Evolutionary conservation across 768 basidiomycete species (phyloP), one percentile per base, ranked within the genome.

Genomic region (Russula earlei): DNA sequence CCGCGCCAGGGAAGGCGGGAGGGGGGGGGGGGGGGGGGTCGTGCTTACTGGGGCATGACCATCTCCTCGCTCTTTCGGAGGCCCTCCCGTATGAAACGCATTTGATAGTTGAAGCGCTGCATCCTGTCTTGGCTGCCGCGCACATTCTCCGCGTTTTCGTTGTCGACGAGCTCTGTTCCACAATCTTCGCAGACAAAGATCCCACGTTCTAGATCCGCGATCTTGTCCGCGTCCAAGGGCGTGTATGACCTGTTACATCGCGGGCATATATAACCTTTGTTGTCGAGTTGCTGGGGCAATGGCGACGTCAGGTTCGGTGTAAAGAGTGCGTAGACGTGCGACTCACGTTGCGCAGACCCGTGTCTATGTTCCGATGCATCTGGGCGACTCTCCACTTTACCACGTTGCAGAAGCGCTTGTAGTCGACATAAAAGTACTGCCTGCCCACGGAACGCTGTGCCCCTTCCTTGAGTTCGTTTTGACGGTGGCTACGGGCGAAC

Each of bases 191-290:
- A 99, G 25, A 83, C 75, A 62, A 98, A 82, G 7, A 78, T 71
- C 52, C 81, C 81, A 22, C 73, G 75, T 34, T 67, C 46, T 58
- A 82, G 82, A 68, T 93, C 87, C 75, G 91, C 84, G 47, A 97
- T 75, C 61, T 80, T 83, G 71, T 88, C 84, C 47, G 84, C 87
- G 58, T 98, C 92, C 14, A 99, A 75, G 0, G 91, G 83, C 1
- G 86, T 79, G 69, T 91, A 99, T 1, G 83, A 81, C 64, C 83
- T 83, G 56, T 81, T 80, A 74, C 94, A 97, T 62, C 83, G 81
- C 2, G 92, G 86, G 69, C 95, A 99, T 56, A 94, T 84, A 69
- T 96, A 98, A n/a, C 95, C 96, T 71, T 95, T 91, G 68, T 93
- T 91, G 60, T 94, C 91, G 58, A 96, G 82, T 73, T 97, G 92